Conservation (phyloP, 2,329 filamentous ascomycete genomes). For the Trichophyton rubrum region DNA sequence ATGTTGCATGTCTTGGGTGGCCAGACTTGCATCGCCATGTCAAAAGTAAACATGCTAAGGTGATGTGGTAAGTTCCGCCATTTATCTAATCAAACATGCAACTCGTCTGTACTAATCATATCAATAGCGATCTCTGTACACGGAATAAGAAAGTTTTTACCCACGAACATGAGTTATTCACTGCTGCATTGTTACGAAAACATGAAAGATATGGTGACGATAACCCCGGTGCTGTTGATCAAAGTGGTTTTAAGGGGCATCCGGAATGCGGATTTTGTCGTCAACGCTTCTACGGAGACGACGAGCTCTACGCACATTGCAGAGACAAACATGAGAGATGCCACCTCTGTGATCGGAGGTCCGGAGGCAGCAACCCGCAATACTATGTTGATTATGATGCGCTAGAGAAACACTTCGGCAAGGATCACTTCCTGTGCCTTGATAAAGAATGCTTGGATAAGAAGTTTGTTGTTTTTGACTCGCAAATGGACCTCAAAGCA, state of each 20-base stretch:
- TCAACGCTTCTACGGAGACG: slow-evolving; percentile 85
- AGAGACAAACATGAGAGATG: slow-evolving; percentile 89
- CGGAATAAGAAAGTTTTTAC: slow-evolving; percentile 97
- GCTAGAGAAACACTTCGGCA: slow-evolving; percentile 73
- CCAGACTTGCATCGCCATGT: slow-evolving; percentile 72
- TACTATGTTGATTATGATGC: slow-evolving; percentile 86
- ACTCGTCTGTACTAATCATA: neutral
- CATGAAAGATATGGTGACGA: slow-evolving; percentile 90
- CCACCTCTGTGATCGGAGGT: slow-evolving; percentile 73
- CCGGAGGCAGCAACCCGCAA: slow-evolving; percentile 56
- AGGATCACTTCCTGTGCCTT: slow-evolving; percentile 73
- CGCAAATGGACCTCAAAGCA: slow-evolving; percentile 86
- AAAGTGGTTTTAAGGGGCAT: slow-evolving; percentile 93
- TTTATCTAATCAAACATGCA: neutral
- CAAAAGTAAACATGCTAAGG: slow-evolving; percentile 65
- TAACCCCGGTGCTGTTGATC: slow-evolving; percentile 73
- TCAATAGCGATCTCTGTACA: slow-evolving; percentile 62
- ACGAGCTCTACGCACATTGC: slow-evolving; percentile 89
- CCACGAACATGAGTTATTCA: slow-evolving; percentile 91
- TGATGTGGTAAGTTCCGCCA: slow-evolving; percentile 53
- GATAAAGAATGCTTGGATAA: slow-evolving; percentile 87
- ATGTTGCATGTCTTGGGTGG: slow-evolving; percentile 73
- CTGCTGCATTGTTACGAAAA: slow-evolving; percentile 62
- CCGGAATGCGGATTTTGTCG: slow-evolving; percentile 89
- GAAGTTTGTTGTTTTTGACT: slow-evolving; percentile 94